Percentiles rank a stretch among this genome's conserved stretches.
Conservation (phyloP, 2,329 filamentous ascomycete genomes). For the Neoarthrinium moseri region DNA sequence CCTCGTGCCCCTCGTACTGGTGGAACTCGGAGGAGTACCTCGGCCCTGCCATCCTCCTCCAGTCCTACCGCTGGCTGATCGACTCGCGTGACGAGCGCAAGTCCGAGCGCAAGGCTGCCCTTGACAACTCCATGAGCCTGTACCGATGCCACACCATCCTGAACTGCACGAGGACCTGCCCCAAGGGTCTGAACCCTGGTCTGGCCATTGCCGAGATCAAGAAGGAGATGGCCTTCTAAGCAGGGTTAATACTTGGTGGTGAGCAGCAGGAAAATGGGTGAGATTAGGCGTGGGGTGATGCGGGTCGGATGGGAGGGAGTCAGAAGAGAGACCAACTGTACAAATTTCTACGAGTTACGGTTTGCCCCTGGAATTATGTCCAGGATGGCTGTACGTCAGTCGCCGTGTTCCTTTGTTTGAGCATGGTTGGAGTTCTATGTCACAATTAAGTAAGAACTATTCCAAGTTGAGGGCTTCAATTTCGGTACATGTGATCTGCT, state of each 20-base stretch:
- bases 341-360: slow-evolving; percentile 14
- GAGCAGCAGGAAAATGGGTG: neutral
- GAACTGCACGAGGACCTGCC: slow-evolving; percentile 96
- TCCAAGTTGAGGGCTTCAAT: no score
- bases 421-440: slow-evolving; percentile 12
- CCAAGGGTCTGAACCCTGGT: slow-evolving; percentile 96
- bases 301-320: neutral
- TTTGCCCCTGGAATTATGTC: slow-evolving; percentile 11
- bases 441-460: no score
- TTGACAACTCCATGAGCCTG: slow-evolving; percentile 98
- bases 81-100: slow-evolving; percentile 93
- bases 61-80: slow-evolving; percentile 96
- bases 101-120: slow-evolving; percentile 80
- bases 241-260: neutral
- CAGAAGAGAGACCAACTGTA: slow-evolving; percentile 8
- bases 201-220: slow-evolving; percentile 97
- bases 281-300: neutral
- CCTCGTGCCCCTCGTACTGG: slow-evolving; percentile 99
- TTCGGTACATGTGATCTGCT: no score
- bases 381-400: slow-evolving; percentile 11
- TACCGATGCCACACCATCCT: slow-evolving; percentile 99
- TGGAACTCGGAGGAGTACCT: slow-evolving; percentile 99
- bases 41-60: slow-evolving; percentile 90
- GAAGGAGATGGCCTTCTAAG: slow-evolving; percentile 80
- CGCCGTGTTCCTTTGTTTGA: slow-evolving; percentile 13